Evolutionary conservation across 73 alveolate genomes (phyloP).

Genomic region (Symbiodinium natans): DNA sequence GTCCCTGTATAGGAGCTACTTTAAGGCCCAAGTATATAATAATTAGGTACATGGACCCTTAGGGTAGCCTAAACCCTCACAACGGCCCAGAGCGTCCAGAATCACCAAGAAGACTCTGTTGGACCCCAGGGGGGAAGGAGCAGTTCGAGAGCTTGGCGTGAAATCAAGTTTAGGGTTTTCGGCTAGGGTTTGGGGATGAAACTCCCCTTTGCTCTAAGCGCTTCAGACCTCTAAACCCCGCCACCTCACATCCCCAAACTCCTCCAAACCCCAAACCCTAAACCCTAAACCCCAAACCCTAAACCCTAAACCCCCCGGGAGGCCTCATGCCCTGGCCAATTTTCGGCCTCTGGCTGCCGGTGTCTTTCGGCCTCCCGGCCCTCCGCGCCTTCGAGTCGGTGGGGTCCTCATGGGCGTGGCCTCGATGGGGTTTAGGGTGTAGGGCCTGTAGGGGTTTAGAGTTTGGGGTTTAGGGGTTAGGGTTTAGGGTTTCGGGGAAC

Average conservation of each 20-base stretch:
- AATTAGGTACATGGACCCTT: no score
- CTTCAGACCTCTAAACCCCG: no score
- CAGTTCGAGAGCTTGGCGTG: no score
- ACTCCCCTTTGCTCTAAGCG: neutral
- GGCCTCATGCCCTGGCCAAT: slow-evolving; percentile 77
- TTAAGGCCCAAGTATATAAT: no score
- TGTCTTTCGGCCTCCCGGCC: slow-evolving; percentile 36
- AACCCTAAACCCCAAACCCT: neutral
- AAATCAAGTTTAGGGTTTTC: no score
- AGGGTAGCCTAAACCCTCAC: no score
- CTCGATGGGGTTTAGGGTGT: neutral
- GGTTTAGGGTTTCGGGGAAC: neutral
- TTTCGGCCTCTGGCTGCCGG: slow-evolving; percentile 82
- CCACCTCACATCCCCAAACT: no score
- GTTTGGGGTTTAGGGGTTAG: neutral
- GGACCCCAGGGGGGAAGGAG: no score
- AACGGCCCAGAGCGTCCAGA: no score
- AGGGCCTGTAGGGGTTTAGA: neutral
- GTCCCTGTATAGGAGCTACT: no score
- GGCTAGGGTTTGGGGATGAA: no score
- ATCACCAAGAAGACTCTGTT: no score
- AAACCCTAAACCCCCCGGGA: neutral
- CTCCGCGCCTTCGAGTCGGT: slow-evolving; percentile 39
- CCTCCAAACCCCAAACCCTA: neutral
- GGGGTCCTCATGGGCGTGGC: neutral